phyloP scores from a whole-genome alignment of 768 basidiomycete species.

The Rhodocollybia butyracea region DNA sequence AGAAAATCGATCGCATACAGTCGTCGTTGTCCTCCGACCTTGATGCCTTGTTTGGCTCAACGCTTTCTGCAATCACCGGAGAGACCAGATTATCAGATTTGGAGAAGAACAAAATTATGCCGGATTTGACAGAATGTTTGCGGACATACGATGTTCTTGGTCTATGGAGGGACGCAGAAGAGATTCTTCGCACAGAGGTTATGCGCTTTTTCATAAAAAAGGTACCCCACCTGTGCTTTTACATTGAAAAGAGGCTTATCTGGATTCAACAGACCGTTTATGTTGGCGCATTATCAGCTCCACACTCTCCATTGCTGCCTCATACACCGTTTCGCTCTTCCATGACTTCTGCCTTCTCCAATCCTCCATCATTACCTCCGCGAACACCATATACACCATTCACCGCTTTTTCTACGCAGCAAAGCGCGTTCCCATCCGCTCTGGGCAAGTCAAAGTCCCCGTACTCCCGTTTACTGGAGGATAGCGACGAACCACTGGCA shows the following conservation, averaged over 20 bases:
- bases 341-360: slow-evolving; percentile 40
- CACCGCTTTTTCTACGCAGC: slow-evolving; percentile 43
- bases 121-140: slow-evolving; percentile 76
- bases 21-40: slow-evolving; percentile 84
- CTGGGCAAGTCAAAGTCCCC: slow-evolving; percentile 27
- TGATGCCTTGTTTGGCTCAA: slow-evolving; percentile 72
- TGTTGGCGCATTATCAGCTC: slow-evolving; percentile 59
- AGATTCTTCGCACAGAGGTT: slow-evolving; percentile 71
- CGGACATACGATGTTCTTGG: slow-evolving; percentile 76
- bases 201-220: slow-evolving; percentile 75
- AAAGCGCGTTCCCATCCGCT: slow-evolving; percentile 30
- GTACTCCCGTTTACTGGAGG: slow-evolving; percentile 57
- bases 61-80: slow-evolving; percentile 49
- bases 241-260: not conserved
- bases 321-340: slow-evolving; percentile 63
- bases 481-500: slow-evolving; percentile 64
- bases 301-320: slow-evolving; percentile 74
- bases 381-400: slow-evolving; percentile 53
- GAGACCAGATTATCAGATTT: slow-evolving; percentile 53
- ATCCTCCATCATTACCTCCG: slow-evolving; percentile 47
- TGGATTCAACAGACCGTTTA: slow-evolving; percentile 61
- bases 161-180: slow-evolving; percentile 87
- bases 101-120: slow-evolving; percentile 58
- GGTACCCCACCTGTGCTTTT: slow-evolving; percentile 32
- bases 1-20: slow-evolving; percentile 82